phyloP scores from a whole-genome alignment of 306 rosid species.

The Quercus berberidifolia region DNA sequence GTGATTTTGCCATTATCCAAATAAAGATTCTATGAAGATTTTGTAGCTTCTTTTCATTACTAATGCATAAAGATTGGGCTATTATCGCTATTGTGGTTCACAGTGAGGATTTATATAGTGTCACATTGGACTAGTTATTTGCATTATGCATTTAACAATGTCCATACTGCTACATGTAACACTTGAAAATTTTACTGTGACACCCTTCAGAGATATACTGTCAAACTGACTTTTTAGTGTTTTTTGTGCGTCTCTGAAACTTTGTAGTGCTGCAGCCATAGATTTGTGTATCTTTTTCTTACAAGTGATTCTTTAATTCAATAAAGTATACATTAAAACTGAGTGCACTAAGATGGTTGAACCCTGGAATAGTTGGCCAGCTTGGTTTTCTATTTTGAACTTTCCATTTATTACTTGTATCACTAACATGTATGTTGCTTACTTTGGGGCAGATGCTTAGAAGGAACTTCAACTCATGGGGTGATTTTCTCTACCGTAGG shows the following conservation, averaged over 20 bases:
- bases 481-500: slow-evolving; percentile 30
- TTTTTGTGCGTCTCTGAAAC: background rate
- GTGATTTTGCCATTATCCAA: background rate
- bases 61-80: background rate
- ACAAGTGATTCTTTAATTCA: background rate
- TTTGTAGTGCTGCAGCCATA: background rate
- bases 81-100: background rate
- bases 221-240: background rate
- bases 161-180: background rate
- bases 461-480: background rate
- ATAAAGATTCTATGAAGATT: background rate
- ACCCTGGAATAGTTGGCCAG: background rate
- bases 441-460: slow-evolving; percentile 34
- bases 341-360: background rate
- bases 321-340: background rate
- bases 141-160: background rate
- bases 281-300: background rate
- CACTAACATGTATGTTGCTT: background rate
- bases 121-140: background rate
- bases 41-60: background rate
- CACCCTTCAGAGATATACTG: background rate
- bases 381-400: background rate
- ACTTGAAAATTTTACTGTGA: background rate
- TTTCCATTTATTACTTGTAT: background rate
- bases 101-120: background rate